phyloP scores from a whole-genome alignment of 192 early-diverging fungal genomes.

The Backusella circina region DNA sequence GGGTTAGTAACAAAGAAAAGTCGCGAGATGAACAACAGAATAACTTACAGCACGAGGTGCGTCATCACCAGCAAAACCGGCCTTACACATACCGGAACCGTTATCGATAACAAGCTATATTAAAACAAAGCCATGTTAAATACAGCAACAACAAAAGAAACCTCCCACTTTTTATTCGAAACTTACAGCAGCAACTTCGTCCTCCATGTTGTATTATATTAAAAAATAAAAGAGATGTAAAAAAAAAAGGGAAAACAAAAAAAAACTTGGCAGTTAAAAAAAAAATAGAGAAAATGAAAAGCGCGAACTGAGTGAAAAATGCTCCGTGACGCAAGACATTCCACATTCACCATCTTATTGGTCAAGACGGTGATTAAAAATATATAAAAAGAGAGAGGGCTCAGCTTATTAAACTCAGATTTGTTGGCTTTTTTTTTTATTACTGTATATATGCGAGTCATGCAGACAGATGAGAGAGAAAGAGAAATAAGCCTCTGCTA shows the following conservation, averaged over 20 bases:
- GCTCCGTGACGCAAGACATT: not conserved
- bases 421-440: not conserved
- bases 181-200: constrained; percentile 84
- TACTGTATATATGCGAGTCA: not conserved
- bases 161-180: not conserved
- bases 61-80: constrained; percentile 91
- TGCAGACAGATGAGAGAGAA: not conserved
- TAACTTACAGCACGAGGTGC: constrained; percentile 77
- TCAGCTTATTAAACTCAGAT: not conserved
- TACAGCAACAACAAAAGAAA: too few relatives aligned
- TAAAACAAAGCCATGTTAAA: not conserved
- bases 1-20: not conserved
- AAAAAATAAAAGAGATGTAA: not conserved
- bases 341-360: not conserved
- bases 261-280: not conserved
- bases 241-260: not conserved
- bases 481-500: too few relatives aligned
- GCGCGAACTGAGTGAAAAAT: not conserved
- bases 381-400: not conserved
- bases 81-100: constrained; percentile 95
- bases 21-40: not conserved
- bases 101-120: constrained; percentile 84
- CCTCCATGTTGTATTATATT: constrained; percentile 52
- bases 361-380: not conserved
- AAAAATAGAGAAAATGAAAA: not conserved